Base-by-base conservation (phyloP, 148 eudicot species). In the Nepenthes gracilis region DNA sequence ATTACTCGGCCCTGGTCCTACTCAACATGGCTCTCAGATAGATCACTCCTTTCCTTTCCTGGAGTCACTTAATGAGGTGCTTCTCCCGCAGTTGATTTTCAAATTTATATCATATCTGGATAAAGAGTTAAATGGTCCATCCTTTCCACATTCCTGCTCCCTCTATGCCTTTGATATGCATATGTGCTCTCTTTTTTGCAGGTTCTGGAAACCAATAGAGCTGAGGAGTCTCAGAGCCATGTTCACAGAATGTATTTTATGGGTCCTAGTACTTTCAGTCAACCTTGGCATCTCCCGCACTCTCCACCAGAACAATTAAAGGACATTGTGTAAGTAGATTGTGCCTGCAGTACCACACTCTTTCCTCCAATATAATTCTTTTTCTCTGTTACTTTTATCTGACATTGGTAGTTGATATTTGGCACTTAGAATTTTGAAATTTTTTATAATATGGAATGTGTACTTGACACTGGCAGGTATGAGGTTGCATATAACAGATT, bases 51-150 rank as follows among this genome's bases (percentile, higher is more conserved):
- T 91, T 69, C 97, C 97, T 50, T 91, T 91, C 74, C 74, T 91
- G 76, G 97, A 91, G 77, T 91, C 97, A 15, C 86, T 91, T n/a
- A 91, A 91, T 62, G 97, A 91, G 97, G 97, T 91, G 55, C 32
- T 61, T 10, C 33, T 40, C 45, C 45, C 45, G 4, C 45, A 3
- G 6, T 8, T 40, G 45, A 8, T 40, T 40, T 40, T 40, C 8
- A 8, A 23, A 3, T 40, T 40, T 40, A 40, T 40, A 40, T 40
- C 45, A 40, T 8, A 40, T 23, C 23, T 23, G 23, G 45, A 40
- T 40, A 4, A 40, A 40, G 45, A 8, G 6, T 40, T 40, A 40
- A 40, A 40, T 3, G 45, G 45, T 4, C 23, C 23, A 23, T 3
- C 45, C 45, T 40, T 8, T 40, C 6, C 45, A 40, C 45, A 40